A percentile compares a stretch with the other conserved stretches of the same genome.
phyloP scores from a whole-genome alignment of 805 yeast species.

The Myxozyma lipomycoides region DNA sequence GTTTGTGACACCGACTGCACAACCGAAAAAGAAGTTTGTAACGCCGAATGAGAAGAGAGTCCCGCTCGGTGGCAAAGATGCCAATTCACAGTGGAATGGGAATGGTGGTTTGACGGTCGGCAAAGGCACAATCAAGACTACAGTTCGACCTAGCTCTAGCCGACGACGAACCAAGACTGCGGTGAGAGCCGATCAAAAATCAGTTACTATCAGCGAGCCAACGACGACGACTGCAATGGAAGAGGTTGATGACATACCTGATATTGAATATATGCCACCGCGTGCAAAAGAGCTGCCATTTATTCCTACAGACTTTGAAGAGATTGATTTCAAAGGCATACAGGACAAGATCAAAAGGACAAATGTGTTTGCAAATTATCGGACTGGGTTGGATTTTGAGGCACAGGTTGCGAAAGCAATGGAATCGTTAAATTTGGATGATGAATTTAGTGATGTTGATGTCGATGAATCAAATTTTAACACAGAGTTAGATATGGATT shows the following conservation, averaged over 20 bases:
- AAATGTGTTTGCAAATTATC: slow-evolving; percentile 9
- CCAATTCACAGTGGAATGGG: slow-evolving; percentile 17
- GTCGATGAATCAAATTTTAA: neutral
- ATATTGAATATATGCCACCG: slow-evolving; percentile 28
- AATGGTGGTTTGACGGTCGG: neutral
- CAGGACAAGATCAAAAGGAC: neutral
- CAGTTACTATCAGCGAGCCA: neutral
- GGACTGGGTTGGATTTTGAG: too few species aligned
- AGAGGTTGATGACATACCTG: slow-evolving; percentile 11
- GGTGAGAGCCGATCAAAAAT: neutral
- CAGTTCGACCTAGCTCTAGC: neutral
- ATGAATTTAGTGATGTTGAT: neutral
- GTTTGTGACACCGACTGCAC: slow-evolving; percentile 1
- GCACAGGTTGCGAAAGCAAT: neutral
- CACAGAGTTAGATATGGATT: neutral
- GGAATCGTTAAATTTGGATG: neutral
- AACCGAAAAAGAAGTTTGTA: slow-evolving; percentile 6
- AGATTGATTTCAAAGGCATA: slow-evolving; percentile 13
- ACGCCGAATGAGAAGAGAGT: slow-evolving; percentile 27
- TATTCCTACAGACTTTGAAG: slow-evolving; percentile 24
- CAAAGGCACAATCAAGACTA: neutral
- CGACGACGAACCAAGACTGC: slow-evolving; percentile 1
- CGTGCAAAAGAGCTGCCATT: slow-evolving; percentile 18
- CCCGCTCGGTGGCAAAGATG: slow-evolving; percentile 30
- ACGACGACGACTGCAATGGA: slow-evolving; percentile 1